Evolutionary conservation across 2,329 filamentous ascomycete species (phyloP), one percentile per base, ranked within the genome.

Genomic region (Ciborinia camelliae): DNA sequence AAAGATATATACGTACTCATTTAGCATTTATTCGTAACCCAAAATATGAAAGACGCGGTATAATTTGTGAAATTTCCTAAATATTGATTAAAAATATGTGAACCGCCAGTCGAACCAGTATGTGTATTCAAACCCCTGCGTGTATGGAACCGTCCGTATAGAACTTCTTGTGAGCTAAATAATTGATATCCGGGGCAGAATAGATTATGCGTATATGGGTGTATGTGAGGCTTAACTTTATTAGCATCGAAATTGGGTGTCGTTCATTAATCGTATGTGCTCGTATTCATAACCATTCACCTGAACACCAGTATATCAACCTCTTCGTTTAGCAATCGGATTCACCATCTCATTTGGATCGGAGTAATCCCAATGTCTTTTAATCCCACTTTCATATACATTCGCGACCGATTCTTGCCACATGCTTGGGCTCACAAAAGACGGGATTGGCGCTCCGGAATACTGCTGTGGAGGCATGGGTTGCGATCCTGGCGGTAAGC

Each of bases 341-440:
- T 63, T 63, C 3, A 63, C 62, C 62, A 63, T 63, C 12, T 59
- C 70, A 37, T 66, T 70, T 15, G 63, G 68, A 32, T 74, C 73
- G 48, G 74, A 71, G 61, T 73, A 75, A 43, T 86, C 85, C 86
- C 86, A 88, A 53, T 79, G 74, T 57, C 86, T 79, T 75, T 89
- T 89, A 55, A 88, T 75, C 4, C 85, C 86, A 51, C 85, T 84
- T 71, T 88, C 85, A 74, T 89, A 89, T 6, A 89, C 86, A 69
- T 84, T 88, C 15, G 86, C 86, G 63, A 90, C 87, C 15, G 85
- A 88, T 73, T 90, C 86, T 73, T 88, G 87, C 87, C 87, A 90
- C 87, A 90, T 90, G 66, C 85, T 86, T 4, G 87, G 86, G 12
- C 86, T 90, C 68, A 90, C 83, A 73, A 89, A 90, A 35, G 79